Percentiles rank a stretch among this genome's conserved stretches.
These are phyloP conservation scores for Leptographium galeiforme DNA, from an alignment of 2,329 filamentous ascomycete species.

Conservation along the genomic window DNA sequence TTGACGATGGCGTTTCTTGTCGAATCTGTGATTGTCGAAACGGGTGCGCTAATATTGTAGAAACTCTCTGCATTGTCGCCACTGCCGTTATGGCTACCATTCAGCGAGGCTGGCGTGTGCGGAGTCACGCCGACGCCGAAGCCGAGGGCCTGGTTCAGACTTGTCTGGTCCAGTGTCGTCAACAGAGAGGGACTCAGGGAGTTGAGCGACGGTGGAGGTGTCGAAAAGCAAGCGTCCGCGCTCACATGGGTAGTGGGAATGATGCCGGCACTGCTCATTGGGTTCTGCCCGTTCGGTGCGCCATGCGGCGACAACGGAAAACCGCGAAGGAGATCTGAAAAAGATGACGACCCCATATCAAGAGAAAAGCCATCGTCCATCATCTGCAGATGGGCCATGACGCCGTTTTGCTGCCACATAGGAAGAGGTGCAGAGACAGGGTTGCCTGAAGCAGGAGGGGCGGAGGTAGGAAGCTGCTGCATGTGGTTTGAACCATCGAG, in stretches of 20 bases:
- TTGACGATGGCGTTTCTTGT: slow-evolving; percentile 48
- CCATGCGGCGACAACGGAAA: slow-evolving; percentile 69
- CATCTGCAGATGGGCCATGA: slow-evolving; percentile 53
- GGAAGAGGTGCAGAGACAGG: slow-evolving; percentile 17
- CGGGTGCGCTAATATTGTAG: slow-evolving; percentile 30
- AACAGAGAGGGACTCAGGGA: slow-evolving; percentile 61
- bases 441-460: slow-evolving; percentile 31
- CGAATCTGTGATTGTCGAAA: slow-evolving; percentile 51
- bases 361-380: slow-evolving; percentile 57
- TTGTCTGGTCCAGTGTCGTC: slow-evolving; percentile 47
- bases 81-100: slow-evolving; percentile 32
- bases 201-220: slow-evolving; percentile 60
- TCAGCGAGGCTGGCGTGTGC: slow-evolving; percentile 61
- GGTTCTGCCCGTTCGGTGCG: slow-evolving; percentile 49
- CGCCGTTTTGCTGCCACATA: slow-evolving; percentile 55
- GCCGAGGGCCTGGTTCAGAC: slow-evolving; percentile 52
- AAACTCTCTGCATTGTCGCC: slow-evolving; percentile 25
- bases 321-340: slow-evolving; percentile 62
- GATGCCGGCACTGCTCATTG: not conserved
- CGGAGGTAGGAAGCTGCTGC: slow-evolving; percentile 20
- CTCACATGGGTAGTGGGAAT: not conserved
- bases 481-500: slow-evolving; percentile 63
- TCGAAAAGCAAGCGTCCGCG: slow-evolving; percentile 65
- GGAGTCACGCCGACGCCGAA: slow-evolving; percentile 42
- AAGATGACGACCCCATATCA: slow-evolving; percentile 60